Conservation (phyloP, 805 yeast genomes). For the Zygosaccharomyces lentus region DNA sequence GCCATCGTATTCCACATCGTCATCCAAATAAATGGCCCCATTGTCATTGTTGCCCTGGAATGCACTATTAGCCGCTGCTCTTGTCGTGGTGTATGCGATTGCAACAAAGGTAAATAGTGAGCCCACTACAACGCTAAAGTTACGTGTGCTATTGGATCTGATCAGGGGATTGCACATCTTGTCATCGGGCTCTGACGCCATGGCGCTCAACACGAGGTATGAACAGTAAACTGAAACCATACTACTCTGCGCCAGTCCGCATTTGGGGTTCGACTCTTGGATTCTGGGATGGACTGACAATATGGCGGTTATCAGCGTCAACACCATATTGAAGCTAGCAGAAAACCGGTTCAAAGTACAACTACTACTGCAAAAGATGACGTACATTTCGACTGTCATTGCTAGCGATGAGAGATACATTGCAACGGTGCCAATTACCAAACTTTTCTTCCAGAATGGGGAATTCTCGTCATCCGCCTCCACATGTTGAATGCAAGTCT, state of each 20-base stretch:
- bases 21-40: conserved; percentile 33
- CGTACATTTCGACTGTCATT: conserved; percentile 75
- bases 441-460: conserved; percentile 68
- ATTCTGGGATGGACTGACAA: conserved; percentile 76
- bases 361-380: conserved; percentile 73
- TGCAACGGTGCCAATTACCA: conserved; percentile 79
- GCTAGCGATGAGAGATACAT: conserved; percentile 76
- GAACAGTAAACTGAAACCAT: conserved; percentile 95
- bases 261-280: conserved; percentile 90
- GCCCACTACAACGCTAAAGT: conserved; percentile 80
- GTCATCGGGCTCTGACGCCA: conserved; percentile 96
- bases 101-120: conserved; percentile 93
- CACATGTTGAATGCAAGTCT: conserved; percentile 83
- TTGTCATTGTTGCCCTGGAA: conserved; percentile 44
- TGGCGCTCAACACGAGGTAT: conserved; percentile 85
- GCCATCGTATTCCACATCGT: conserved; percentile 41
- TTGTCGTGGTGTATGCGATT: conserved; percentile 92
- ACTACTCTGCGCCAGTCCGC: conserved; percentile 94
- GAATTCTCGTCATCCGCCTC: conserved; percentile 67
- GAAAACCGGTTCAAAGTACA: conserved; percentile 90
- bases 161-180: conserved; percentile 85
- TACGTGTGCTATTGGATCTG: conserved; percentile 84
- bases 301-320: conserved; percentile 59
- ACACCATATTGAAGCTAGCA: conserved; percentile 66
- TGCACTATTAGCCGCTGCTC: conserved; percentile 86